Evolutionary conservation across 2,329 filamentous ascomycete species (phyloP).

Genomic region (Calonectria montana): DNA sequence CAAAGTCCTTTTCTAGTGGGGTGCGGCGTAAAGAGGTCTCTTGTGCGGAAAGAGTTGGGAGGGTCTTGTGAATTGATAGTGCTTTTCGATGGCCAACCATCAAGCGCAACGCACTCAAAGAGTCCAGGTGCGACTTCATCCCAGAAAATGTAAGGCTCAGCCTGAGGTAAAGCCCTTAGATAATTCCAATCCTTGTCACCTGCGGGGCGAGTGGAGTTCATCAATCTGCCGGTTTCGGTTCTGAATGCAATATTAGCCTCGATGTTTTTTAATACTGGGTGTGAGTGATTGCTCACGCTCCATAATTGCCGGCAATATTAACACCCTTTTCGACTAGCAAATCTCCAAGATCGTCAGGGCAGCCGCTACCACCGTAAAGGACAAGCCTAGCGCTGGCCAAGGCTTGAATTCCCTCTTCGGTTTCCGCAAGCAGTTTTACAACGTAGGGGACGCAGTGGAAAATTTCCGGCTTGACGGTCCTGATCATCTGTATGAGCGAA

Average conservation of each 20-base stretch:
- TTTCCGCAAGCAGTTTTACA: slow-evolving; percentile 71
- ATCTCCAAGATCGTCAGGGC: slow-evolving; percentile 70
- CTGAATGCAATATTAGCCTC: not conserved
- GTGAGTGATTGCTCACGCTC: slow-evolving; percentile 56
- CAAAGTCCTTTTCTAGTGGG: slow-evolving; percentile 53
- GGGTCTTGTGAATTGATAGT: slow-evolving; percentile 53
- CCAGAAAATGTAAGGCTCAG: slow-evolving; percentile 38
- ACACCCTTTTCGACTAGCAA: slow-evolving; percentile 63
- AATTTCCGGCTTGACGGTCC: slow-evolving; percentile 54
- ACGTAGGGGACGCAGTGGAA: slow-evolving; percentile 74
- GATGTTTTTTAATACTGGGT: rapidly evolving
- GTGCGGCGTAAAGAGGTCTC: slow-evolving; percentile 57
- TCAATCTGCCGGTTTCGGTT: not conserved
- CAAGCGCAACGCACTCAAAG: slow-evolving; percentile 52
- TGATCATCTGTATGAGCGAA: slow-evolving; percentile 59
- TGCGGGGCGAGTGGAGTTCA: not conserved
- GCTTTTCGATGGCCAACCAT: slow-evolving; percentile 52
- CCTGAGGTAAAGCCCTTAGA: slow-evolving; percentile 44
- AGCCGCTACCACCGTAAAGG: slow-evolving; percentile 67
- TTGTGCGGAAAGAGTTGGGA: slow-evolving; percentile 56
- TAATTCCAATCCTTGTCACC: slow-evolving; percentile 45
- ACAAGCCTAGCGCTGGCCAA: slow-evolving; percentile 62
- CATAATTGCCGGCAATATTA: slow-evolving; percentile 67
- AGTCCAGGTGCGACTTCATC: slow-evolving; percentile 45
- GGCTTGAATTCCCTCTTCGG: slow-evolving; percentile 61